Conservation (phyloP, 805 yeast genomes). For the Saccharomycopsis sp. region DNA sequence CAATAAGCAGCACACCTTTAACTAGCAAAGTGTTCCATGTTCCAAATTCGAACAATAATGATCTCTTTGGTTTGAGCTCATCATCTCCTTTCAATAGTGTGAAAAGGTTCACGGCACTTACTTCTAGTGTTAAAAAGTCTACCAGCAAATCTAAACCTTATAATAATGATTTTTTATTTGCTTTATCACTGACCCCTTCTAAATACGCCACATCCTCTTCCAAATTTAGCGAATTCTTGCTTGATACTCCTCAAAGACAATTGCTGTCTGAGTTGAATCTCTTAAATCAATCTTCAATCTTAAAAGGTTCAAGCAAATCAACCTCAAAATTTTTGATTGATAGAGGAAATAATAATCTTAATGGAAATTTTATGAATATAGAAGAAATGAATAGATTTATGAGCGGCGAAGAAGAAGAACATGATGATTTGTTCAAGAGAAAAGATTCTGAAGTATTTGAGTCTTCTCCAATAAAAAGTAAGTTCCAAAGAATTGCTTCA, state of each 20-base stretch:
- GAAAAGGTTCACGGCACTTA: too few species aligned
- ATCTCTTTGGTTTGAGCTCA: too few species aligned
- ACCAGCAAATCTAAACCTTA: too few species aligned
- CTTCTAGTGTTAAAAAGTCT: too few species aligned
- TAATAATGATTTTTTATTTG: too few species aligned
- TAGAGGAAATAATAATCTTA: background rate
- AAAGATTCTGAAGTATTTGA: background rate
- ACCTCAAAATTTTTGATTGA: background rate
- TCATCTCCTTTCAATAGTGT: too few species aligned
- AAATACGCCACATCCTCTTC: too few species aligned
- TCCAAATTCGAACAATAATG: too few species aligned
- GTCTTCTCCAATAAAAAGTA: background rate
- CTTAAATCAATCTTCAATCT: background rate
- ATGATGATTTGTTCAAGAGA: background rate
- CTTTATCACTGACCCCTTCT: too few species aligned
- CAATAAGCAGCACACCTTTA: too few species aligned
- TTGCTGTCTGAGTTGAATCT: background rate
- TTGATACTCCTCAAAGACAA: slow-evolving; percentile 12
- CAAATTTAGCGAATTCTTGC: slow-evolving; percentile 9
- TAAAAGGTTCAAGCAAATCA: background rate
- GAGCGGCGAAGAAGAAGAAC: background rate
- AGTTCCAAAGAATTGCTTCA: too few species aligned
- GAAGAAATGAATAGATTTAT: background rate
- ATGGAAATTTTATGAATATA: background rate
- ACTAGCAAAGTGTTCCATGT: too few species aligned